A percentile compares a stretch with the other conserved stretches of the same genome.
Evolutionary conservation across 345 rosid genomes (phyloP).

Genomic region (Cardamine resedifolia): DNA sequence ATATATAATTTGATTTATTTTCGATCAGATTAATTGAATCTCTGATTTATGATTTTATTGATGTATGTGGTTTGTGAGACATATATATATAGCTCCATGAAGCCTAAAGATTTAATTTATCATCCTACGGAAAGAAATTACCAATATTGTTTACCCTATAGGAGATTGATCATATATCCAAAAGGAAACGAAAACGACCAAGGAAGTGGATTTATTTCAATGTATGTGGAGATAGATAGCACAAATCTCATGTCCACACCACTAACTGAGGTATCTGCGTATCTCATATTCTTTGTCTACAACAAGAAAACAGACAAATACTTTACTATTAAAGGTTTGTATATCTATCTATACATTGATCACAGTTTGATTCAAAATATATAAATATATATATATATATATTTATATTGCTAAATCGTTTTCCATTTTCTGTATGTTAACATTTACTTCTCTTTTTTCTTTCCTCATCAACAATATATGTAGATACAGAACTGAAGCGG

Average conservation of each 20-base stretch:
- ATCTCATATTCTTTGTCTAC: not conserved
- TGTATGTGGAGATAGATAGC: not conserved
- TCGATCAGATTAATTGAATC: no score
- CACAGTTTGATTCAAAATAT: no score
- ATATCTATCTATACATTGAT: not conserved
- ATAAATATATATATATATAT: no score
- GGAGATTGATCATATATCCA: not conserved
- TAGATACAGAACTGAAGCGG: not conserved
- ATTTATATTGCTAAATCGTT: no score
- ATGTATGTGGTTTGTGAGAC: no score
- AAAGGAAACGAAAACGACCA: not conserved
- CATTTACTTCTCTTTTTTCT: no score
- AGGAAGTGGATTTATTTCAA: not conserved
- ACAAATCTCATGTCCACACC: not conserved
- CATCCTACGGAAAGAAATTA: not conserved
- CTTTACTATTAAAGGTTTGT: not conserved
- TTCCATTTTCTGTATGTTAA: no score
- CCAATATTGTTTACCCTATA: not conserved
- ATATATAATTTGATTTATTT: no score
- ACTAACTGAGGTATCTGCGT: not conserved
- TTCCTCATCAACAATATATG: no score
- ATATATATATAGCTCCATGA: no score
- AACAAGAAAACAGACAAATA: not conserved
- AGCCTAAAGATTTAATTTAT: no score
- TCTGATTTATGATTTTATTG: no score